Conservation (phyloP, 106 monocot species). For the Apostasia ramifera region DNA sequence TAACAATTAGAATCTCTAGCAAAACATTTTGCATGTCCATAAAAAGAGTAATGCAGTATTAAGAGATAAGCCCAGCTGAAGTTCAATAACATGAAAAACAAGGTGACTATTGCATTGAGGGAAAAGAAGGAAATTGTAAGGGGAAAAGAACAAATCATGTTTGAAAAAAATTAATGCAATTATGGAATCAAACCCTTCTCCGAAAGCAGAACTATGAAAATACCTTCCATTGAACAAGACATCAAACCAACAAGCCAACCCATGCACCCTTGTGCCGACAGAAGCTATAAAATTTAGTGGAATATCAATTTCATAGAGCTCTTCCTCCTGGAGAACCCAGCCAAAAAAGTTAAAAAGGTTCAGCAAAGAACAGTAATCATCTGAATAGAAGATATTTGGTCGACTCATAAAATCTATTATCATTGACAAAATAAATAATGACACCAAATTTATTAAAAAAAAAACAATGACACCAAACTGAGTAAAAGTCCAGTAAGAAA, state of each 20-base stretch:
- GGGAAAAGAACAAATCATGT: neutral
- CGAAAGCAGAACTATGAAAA: neutral
- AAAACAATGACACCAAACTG: too few relatives aligned
- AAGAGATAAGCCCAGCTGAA: too few relatives aligned
- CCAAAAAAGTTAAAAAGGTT: neutral
- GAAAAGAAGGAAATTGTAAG: neutral
- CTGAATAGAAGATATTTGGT: too few relatives aligned
- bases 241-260: slow-evolving; percentile 98
- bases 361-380: too few relatives aligned
- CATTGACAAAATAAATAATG: too few relatives aligned
- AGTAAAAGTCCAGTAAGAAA: too few relatives aligned
- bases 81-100: neutral
- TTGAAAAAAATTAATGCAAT: neutral
- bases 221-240: slow-evolving; percentile 97
- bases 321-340: slow-evolving; percentile 73
- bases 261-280: slow-evolving; percentile 87
- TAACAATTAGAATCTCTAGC: too few relatives aligned
- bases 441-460: too few relatives aligned
- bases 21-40: too few relatives aligned
- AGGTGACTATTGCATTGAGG: neutral
- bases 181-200: neutral
- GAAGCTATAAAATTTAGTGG: slow-evolving; percentile 73
- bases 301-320: slow-evolving; percentile 86
- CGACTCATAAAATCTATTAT: too few relatives aligned
- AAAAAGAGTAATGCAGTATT: too few relatives aligned